Evolutionary conservation across 2,329 filamentous ascomycete species (phyloP), one percentile per base, ranked within the genome.

Genomic region (Xylariales sp.): DNA sequence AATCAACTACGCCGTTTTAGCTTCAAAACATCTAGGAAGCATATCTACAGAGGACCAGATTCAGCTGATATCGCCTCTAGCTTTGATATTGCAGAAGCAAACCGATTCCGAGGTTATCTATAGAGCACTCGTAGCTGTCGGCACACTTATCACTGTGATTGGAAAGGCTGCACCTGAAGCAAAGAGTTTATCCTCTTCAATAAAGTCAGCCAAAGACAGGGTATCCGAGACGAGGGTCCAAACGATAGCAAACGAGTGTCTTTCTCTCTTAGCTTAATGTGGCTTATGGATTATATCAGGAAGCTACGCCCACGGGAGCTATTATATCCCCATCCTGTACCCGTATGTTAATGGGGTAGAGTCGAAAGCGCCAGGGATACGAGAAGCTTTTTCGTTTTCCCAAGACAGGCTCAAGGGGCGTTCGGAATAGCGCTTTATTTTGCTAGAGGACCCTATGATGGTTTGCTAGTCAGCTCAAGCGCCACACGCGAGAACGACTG

Each of bases 101-200:
- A 88, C 84, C 2, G 94, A 98, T 74, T 88, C 90, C 0, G 96
- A 98, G 77, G 92, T 93, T 0, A 81, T 96, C 3, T 98, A 94
- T 78, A 89, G 96, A 28, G 89, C 89, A 0, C 84, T 98, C 5
- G 92, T 97, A 6, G 93, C 93, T 0, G 81, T 95, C 0, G 97
- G 96, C 0, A 99, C 94, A 1, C 78, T 97, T 67, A 78, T 93
- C 30, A 84, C 83, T 5, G 81, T 92, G 14, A 84, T 89, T n/a
- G 81, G 78, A 14, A 81, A 81, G 58, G 81, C 80, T 0, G 79
- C 78, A 58, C 80, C 80, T 2, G 81, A 81, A 69, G 82, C 80
- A 41, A 81, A 76, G 74, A 81, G 80, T 34, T 73, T 86, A 5
- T 81, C 79, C 0, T 81, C 83, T 7, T 76, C 81, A 78, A 78